Percentiles rank a stretch among this genome's conserved stretches.
Conservation (phyloP, 164 flowering plant genomes). For the Annona squamosa region DNA sequence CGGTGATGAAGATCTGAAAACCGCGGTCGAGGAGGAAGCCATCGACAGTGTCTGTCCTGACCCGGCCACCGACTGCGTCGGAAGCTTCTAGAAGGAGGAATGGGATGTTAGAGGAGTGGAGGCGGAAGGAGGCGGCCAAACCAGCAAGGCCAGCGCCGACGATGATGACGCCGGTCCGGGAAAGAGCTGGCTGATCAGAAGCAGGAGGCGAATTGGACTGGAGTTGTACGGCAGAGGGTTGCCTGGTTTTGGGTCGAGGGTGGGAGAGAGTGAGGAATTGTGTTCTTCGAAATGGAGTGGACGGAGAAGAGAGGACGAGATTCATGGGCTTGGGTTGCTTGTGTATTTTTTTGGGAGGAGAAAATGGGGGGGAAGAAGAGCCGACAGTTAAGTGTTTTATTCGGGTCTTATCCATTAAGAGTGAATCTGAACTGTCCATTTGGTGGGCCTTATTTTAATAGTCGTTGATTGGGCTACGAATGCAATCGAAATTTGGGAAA, state of each 20-base stretch:
- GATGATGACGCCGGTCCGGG: conserved; percentile 43
- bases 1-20: conserved; percentile 94
- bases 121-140: conserved; percentile 76
- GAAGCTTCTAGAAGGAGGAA: conserved; percentile 81
- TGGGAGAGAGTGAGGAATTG: neutral
- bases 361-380: neutral
- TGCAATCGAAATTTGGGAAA: neutral
- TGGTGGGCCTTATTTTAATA: neutral
- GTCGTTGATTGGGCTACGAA: too few species aligned
- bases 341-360: neutral
- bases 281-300: neutral
- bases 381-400: neutral
- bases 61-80: conserved; percentile 88
- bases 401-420: neutral
- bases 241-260: neutral
- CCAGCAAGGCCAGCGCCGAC: conserved; percentile 95
- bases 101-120: conserved; percentile 50
- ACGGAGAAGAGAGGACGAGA: conserved; percentile 3
- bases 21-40: conserved; percentile 91
- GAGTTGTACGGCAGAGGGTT: neutral
- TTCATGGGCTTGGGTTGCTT: neutral
- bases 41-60: conserved; percentile 66
- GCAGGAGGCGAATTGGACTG: conserved; percentile 12
- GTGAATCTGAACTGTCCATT: neutral
- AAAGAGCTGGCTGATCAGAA: conserved; percentile 13